Base-by-base conservation (phyloP, 768 basidiomycete genomes). In the Amyloporia xantha region DNA sequence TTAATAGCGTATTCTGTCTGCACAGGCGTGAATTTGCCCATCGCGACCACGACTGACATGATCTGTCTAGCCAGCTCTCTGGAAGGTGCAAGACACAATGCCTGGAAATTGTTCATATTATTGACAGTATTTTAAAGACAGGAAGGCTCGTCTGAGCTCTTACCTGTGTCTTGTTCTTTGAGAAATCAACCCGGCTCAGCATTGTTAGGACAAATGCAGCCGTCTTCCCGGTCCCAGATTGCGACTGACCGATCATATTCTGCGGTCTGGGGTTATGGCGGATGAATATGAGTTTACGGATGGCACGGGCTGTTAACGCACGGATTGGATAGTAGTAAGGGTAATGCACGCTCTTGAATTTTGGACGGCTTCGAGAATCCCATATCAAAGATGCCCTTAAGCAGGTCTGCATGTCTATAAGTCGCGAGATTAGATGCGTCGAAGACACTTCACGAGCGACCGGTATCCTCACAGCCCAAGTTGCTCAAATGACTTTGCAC, bases 241-340 rank as follows among this genome's bases (percentile, higher is more conserved):
- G 96, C 44, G 94, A 98, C 70, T 99, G 96, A 15, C 93, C 96
- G 62, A 98, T 98, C 86, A 98, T 94, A 68, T 98, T 98, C 45
- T 84, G 86, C 10, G 95, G 87, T n/a, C 95, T 99, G 54, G 28
- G 48, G 37, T 50, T 28, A 41, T 24, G 10, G 20, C 20, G 6
- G 15, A 36, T 42, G 17, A 51, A 20, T 20, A 21, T 13, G 27
- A 15, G 48, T 13, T 37, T 51, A 37, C 17, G 46, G 58, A 17
- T 43, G 2, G 21, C 28, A 24, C 35, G 33, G 17, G 48, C 25
- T 26, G 28, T 19, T 21, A 12, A 71, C 86, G 58, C 59, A 96
- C 93, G 95, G 96, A 60, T 95, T 85, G 44, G 81, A 63, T 7
- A 99, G 81, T 26, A 98, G 77, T 21, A 99, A 75, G 1, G 96